Evolutionary conservation across 2,329 filamentous ascomycete genomes (phyloP), one percentile per base, ranked within the genome.

Genomic region (Alternaria novae-zelandiae): DNA sequence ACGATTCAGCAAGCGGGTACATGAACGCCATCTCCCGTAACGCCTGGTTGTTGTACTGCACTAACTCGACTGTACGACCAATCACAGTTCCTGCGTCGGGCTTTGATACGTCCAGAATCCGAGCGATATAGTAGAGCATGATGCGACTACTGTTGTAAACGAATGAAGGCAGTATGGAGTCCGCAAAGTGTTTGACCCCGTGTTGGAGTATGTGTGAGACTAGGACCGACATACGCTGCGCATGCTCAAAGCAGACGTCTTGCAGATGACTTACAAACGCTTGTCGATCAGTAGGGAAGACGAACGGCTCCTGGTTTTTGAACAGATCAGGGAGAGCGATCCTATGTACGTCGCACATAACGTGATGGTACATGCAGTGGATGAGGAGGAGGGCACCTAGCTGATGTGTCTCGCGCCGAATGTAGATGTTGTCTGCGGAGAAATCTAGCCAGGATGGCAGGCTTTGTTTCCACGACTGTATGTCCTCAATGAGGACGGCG

Each of bases 291-390:
- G 69, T 56, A 9, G 75, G 74, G 25, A 77, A 77, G 3, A 66
- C 54, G 30, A 76, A 77, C 1, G 73, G 73, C 41, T 76, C 70
- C 21, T 74, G 74, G 26, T 74, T 73, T 30, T 74, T 74, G 63
- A 75, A 77, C 5, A 77, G 69, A 3, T 75, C 73, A 9, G 75
- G 75, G 2, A 77, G 65, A 8, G 75, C 67, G 17, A 77, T 76
- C 9, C 75, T 70, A 54, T 77, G 74, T 5, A 77, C 69, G 36
- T 77, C 75, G 54, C 74, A 76, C 57, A 75, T 64, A 4, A 76
- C 75, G 46, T 77, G 75, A 41, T 77, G 74, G 43, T 77, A 77
- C 74, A 77, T 76, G 72, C 74, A 76, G 41, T 77, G 75, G 9
- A 76, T 72, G 21, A 77, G 70, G 17, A 77, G 71, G 0, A 77